phyloP scores from a whole-genome alignment of 202 grass and related monocot species.

The Cymbopogon flexuosus region DNA sequence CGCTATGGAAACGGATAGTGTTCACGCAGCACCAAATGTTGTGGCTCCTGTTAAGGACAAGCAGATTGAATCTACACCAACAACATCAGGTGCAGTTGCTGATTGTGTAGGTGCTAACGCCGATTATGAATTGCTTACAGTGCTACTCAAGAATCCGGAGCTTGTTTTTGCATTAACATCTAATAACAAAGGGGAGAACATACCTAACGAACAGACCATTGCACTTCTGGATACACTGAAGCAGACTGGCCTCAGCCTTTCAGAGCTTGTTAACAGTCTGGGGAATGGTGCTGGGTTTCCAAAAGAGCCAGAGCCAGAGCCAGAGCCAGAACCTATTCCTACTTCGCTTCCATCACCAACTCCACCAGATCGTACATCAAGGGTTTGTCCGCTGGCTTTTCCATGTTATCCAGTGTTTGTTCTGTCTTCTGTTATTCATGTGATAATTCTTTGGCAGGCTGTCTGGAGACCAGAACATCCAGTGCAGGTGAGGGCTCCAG shows the following conservation, averaged over 20 bases:
- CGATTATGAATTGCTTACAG: conserved; percentile 81
- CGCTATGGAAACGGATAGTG: conserved; percentile 32
- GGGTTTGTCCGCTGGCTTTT: conserved; percentile 45
- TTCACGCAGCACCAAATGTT: neutral
- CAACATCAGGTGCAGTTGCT: conserved; percentile 34
- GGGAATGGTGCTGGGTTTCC: conserved; percentile 13
- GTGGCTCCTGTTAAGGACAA: conserved; percentile 2
- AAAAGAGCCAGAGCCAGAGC: conserved; percentile 21
- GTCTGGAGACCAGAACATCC: conserved; percentile 58
- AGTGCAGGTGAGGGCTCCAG: neutral
- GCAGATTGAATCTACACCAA: conserved; percentile 38
- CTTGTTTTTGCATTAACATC: conserved; percentile 91
- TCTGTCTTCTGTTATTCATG: conserved; percentile 13
- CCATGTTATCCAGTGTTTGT: conserved; percentile 7
- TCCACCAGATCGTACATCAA: conserved; percentile 44
- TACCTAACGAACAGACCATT: conserved; percentile 65
- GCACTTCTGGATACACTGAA: conserved; percentile 87
- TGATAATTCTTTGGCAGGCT: conserved; percentile 45
- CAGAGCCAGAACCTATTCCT: conserved; percentile 40
- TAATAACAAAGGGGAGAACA: conserved; percentile 39
- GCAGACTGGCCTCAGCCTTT: conserved; percentile 60
- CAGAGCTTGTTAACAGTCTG: conserved; percentile 49
- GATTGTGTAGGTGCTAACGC: conserved; percentile 32
- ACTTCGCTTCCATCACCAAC: conserved; percentile 86
- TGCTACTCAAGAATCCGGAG: conserved; percentile 89